A percentile compares a stretch with the other conserved stretches of the same genome.
phyloP scores from a whole-genome alignment of 2,329 filamentous ascomycete species.

The Sclerotinia borealis region DNA sequence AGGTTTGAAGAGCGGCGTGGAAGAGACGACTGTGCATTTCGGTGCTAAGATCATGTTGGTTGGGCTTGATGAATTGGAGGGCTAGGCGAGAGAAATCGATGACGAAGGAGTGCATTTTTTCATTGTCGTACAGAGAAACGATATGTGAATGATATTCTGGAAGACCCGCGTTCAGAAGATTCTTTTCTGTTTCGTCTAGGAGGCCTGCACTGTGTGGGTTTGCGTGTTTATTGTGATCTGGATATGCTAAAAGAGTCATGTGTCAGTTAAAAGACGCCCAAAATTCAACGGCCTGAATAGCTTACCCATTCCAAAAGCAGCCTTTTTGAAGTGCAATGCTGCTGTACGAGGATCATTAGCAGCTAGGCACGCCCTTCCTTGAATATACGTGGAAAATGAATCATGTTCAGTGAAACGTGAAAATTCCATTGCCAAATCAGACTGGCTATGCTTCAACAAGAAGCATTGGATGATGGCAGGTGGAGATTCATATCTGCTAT shows the following conservation, averaged over 20 bases:
- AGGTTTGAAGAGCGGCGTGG: slow-evolving; percentile 70
- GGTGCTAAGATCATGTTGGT: slow-evolving; percentile 40
- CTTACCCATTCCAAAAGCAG: slow-evolving; percentile 77
- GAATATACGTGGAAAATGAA: slow-evolving; percentile 71
- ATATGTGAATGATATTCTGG: slow-evolving; percentile 85
- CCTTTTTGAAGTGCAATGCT: slow-evolving; percentile 71
- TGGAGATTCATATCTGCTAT: slow-evolving; percentile 60
- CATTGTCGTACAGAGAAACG: slow-evolving; percentile 71
- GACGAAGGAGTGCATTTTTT: slow-evolving; percentile 71
- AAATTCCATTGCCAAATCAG: slow-evolving; percentile 55
- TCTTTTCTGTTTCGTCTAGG: slow-evolving; percentile 70
- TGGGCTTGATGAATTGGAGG: slow-evolving; percentile 50
- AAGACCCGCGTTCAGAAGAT: slow-evolving; percentile 62
- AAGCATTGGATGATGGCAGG: slow-evolving; percentile 56
- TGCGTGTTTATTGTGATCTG: slow-evolving; percentile 19
- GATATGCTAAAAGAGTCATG: slow-evolving; percentile 24
- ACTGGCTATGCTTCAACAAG: slow-evolving; percentile 51
- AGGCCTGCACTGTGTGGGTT: slow-evolving; percentile 58
- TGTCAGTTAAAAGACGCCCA: background rate
- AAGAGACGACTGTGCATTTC: slow-evolving; percentile 82
- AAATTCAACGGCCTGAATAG: slow-evolving; percentile 17
- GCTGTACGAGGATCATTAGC: slow-evolving; percentile 69
- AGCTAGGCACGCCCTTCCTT: slow-evolving; percentile 71
- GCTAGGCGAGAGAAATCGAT: slow-evolving; percentile 76
- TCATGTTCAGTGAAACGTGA: slow-evolving; percentile 50